A percentile compares a stretch with the other conserved stretches of the same genome.
Conservation (phyloP, 805 yeast species). For the Ascoidea asiatica region DNA sequence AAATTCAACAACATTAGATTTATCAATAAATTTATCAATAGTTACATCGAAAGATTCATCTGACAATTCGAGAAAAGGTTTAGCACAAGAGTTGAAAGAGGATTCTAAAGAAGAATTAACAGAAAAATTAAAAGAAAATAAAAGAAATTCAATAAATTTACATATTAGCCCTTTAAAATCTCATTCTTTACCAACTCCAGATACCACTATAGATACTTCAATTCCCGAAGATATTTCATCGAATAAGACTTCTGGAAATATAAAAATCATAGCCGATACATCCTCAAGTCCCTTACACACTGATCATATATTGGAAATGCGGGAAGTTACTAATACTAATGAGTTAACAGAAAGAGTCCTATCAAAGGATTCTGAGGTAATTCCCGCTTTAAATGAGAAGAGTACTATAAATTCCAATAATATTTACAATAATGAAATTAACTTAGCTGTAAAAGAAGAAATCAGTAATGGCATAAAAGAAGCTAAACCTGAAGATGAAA, state of each 20-base stretch:
- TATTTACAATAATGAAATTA: slow-evolving; percentile 3
- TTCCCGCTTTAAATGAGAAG: too few relatives aligned
- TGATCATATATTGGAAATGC: slow-evolving; percentile 8
- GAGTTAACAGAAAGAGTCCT: slow-evolving; percentile 1
- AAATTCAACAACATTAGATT: background rate
- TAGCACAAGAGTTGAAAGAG: background rate
- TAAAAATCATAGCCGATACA: too few relatives aligned
- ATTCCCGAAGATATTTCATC: too few relatives aligned
- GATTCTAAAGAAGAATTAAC: slow-evolving; percentile 11
- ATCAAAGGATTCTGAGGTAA: too few relatives aligned
- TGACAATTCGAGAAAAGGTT: background rate
- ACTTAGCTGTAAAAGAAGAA: slow-evolving; percentile 2
- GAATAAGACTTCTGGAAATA: too few relatives aligned
- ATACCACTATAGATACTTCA: too few relatives aligned
- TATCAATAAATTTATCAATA: background rate
- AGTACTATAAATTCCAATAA: slow-evolving; percentile 3
- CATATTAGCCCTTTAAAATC: too few relatives aligned
- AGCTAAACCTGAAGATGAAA: background rate
- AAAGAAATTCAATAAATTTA: too few relatives aligned
- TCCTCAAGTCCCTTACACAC: too few relatives aligned
- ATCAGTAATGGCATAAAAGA: background rate
- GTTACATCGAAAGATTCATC: background rate
- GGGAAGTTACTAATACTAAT: background rate
- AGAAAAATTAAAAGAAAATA: slow-evolving; percentile 11
- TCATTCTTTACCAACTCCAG: too few relatives aligned